A percentile compares a stretch with the other conserved stretches of the same genome.
Evolutionary conservation across 306 rosid species (phyloP).

Genomic region (Cicer bijugum): DNA sequence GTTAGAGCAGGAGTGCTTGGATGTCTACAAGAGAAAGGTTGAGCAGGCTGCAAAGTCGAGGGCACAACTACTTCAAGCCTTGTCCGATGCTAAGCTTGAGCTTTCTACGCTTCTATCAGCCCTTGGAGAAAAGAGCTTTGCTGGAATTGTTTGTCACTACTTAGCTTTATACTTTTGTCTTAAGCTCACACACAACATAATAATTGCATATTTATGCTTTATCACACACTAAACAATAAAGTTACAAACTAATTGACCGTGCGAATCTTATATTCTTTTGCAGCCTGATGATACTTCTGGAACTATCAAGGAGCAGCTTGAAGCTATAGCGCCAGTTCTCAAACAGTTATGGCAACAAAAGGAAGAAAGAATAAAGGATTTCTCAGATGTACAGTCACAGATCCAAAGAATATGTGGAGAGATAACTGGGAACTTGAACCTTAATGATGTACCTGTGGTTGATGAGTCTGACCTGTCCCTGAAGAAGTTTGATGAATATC

Average conservation of each 20-base stretch:
- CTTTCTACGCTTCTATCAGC: constrained; percentile 86
- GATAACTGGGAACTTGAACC: constrained; percentile 74
- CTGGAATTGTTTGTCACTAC: constrained; percentile 53
- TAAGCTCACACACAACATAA: neutral
- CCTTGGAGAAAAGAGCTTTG: constrained; percentile 76
- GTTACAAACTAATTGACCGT: constrained; percentile 37
- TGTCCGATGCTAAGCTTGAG: constrained; percentile 81
- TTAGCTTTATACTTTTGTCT: constrained; percentile 12
- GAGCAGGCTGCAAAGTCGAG: constrained; percentile 94
- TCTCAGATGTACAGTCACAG: constrained; percentile 87
- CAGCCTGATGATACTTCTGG: constrained; percentile 56
- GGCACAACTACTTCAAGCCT: constrained; percentile 87
- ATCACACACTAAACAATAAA: constrained; percentile 1
- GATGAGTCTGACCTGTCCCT: constrained; percentile 85
- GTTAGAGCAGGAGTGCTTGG: constrained; percentile 94
- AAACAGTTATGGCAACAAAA: constrained; percentile 89
- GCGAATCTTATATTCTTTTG: constrained; percentile 14
- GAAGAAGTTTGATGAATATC: constrained; percentile 87
- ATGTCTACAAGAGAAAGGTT: constrained; percentile 95
- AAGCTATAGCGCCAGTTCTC: constrained; percentile 89
- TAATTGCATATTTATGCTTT: neutral
- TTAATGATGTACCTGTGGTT: constrained; percentile 61
- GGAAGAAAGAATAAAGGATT: constrained; percentile 86
- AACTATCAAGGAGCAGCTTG: constrained; percentile 58
- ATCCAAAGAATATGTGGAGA: constrained; percentile 94